Evolutionary conservation across 139 green algal genomes (phyloP).

Genomic region (Picochlorum sp.): DNA sequence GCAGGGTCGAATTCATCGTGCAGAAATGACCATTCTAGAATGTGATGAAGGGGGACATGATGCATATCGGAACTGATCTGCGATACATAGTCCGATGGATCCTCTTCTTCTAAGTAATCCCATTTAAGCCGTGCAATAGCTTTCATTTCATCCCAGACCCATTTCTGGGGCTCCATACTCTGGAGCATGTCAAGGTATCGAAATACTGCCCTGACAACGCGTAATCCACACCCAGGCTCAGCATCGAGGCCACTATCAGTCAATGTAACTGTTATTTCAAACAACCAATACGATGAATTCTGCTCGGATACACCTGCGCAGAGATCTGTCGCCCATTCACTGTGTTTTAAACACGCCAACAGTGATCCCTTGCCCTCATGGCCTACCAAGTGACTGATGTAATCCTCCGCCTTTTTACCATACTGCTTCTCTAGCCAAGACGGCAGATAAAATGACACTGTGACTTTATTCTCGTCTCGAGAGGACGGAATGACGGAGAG

Average conservation of each 20-base stretch:
- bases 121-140: conserved; percentile 62
- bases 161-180: conserved; percentile 50
- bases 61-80: conserved; percentile 48
- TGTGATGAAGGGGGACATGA: conserved; percentile 42
- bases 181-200: conserved; percentile 76
- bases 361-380: conserved; percentile 83
- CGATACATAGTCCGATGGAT: conserved; percentile 62
- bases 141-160: conserved; percentile 81
- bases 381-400: conserved; percentile 86
- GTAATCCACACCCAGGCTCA: conserved; percentile 58
- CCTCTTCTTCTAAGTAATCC: conserved; percentile 70
- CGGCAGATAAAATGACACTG: conserved; percentile 75
- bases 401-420: conserved; percentile 78
- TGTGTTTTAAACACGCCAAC: conserved; percentile 68
- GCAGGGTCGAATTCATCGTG: conserved; percentile 57
- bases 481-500: conserved; percentile 67
- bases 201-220: conserved; percentile 60
- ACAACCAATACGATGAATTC: conserved; percentile 63
- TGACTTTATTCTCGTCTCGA: conserved; percentile 66
- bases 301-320: conserved; percentile 69
- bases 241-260: conserved; percentile 75
- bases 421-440: conserved; percentile 38
- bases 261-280: conserved; percentile 61
- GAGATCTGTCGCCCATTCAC: conserved; percentile 72
- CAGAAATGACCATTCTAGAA: conserved; percentile 44